Evolutionary conservation across 2,329 filamentous ascomycete genomes (phyloP).

Genomic region (Cylindrodendrum hubeiense): DNA sequence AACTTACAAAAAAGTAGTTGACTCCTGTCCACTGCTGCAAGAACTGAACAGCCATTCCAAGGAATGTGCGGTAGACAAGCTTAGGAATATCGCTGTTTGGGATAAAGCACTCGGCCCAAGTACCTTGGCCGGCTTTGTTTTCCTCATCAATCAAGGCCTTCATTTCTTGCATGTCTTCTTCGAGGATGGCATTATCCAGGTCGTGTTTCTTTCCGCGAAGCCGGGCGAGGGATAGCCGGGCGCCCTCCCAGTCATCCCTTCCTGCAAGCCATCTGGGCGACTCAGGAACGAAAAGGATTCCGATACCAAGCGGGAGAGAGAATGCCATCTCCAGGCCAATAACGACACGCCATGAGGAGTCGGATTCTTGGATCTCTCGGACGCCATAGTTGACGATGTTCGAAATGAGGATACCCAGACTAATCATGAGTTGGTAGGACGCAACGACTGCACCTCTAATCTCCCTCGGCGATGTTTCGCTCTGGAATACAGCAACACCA

Average conservation of each 20-base stretch:
- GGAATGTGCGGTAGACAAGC: constrained; percentile 72
- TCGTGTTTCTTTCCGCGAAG: constrained; percentile 65
- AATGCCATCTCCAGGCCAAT: constrained; percentile 68
- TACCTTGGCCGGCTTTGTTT: constrained; percentile 57
- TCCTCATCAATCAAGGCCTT: constrained; percentile 60
- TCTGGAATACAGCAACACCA: constrained; percentile 76
- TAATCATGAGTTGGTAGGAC: constrained; percentile 80
- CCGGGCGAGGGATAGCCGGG: constrained; percentile 62
- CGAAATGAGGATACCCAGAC: constrained; percentile 73
- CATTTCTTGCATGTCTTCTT: constrained; percentile 67
- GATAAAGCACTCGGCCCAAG: constrained; percentile 73
- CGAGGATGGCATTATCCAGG: constrained; percentile 57
- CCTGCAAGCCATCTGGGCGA: constrained; percentile 68
- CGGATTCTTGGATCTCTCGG: constrained; percentile 54
- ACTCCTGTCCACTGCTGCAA: constrained; percentile 75
- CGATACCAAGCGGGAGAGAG: constrained; percentile 63
- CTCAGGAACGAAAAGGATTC: constrained; percentile 67
- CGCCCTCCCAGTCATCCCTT: constrained; percentile 59
- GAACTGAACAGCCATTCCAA: constrained; percentile 74
- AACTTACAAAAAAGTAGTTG: constrained; percentile 57
- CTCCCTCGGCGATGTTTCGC: constrained; percentile 71
- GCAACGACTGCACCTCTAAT: constrained; percentile 74
- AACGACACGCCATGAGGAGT: constrained; percentile 72
- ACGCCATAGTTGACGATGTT: constrained; percentile 68
- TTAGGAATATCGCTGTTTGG: constrained; percentile 64